Percentiles rank a stretch among this genome's conserved stretches.
These are phyloP conservation scores for Willaertia magna DNA, from an alignment of 208 protist species.

Conservation along the genomic window DNA sequence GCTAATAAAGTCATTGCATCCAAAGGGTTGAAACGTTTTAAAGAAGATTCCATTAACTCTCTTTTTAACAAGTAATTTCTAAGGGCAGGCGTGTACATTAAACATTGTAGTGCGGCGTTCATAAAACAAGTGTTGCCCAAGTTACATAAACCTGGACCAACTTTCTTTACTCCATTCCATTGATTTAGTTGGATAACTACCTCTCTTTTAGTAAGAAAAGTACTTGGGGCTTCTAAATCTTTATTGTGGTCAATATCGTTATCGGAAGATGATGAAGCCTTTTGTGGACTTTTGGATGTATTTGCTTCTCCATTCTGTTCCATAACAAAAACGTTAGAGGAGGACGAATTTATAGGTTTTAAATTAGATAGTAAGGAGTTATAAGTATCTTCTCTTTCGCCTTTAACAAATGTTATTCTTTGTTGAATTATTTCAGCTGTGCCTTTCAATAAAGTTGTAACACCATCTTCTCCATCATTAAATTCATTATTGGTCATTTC, in stretches of 20 bases:
- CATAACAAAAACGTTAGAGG: neutral
- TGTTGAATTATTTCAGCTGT: neutral
- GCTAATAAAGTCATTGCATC: neutral
- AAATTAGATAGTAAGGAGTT: neutral
- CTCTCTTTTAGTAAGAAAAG: neutral
- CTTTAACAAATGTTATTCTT: neutral
- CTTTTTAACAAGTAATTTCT: constrained; percentile 43
- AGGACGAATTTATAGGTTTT: neutral
- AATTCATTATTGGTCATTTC: no score
- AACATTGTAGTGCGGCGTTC: constrained; percentile 68
- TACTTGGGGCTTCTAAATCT: neutral
- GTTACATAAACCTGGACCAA: constrained; percentile 49
- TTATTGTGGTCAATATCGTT: neutral
- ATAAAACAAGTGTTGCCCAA: constrained; percentile 80
- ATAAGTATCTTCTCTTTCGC: neutral
- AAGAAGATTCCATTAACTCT: neutral
- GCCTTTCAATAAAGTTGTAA: neutral
- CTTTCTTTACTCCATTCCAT: neutral
- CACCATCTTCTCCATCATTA: no score
- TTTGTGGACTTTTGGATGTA: neutral
- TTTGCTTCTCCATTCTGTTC: neutral
- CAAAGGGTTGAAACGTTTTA: neutral
- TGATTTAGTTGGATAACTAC: neutral
- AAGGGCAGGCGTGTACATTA: constrained; percentile 59
- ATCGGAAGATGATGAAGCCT: neutral